phyloP scores from a whole-genome alignment of 805 yeast genomes.

The Metschnikowia gelsemii region DNA sequence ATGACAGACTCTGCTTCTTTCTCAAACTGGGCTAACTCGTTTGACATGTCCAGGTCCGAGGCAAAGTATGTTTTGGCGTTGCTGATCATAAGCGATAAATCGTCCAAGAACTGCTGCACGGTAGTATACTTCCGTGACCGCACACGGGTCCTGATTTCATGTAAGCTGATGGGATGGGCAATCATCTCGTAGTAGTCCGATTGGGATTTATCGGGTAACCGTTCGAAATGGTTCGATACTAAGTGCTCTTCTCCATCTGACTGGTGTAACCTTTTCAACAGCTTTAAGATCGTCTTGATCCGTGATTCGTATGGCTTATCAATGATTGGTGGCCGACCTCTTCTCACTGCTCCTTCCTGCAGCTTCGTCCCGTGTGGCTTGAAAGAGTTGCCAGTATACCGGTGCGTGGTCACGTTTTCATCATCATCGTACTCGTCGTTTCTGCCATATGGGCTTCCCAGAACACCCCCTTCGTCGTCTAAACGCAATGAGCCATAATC shows the following conservation, averaged over 20 bases:
- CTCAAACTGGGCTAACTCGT: constrained; percentile 65
- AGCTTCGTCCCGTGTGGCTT: constrained; percentile 6
- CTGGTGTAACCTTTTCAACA: constrained; percentile 69
- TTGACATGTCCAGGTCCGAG: constrained; percentile 54
- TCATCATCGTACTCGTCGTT: constrained; percentile 22
- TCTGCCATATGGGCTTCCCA: constrained; percentile 15
- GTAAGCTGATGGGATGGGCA: constrained; percentile 61
- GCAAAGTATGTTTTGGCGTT: constrained; percentile 63
- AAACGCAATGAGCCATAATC: constrained; percentile 14
- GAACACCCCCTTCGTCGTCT: constrained; percentile 15
- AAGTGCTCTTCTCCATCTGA: constrained; percentile 46
- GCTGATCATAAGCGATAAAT: constrained; percentile 69
- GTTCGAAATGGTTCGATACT: constrained; percentile 70
- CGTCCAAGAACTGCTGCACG: constrained; percentile 75
- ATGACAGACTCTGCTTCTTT: constrained; percentile 54
- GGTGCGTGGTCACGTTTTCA: constrained; percentile 12
- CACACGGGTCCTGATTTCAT: constrained; percentile 76
- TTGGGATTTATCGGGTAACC: constrained; percentile 66
- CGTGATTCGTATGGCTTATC: constrained; percentile 91
- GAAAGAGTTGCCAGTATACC: constrained; percentile 5
- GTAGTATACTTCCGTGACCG: constrained; percentile 78
- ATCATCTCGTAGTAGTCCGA: constrained; percentile 56
- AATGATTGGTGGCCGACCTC: constrained; percentile 90
- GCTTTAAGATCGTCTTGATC: constrained; percentile 81
- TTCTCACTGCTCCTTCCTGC: constrained; percentile 53